Base-by-base conservation (phyloP, 2,329 filamentous ascomycete species). In the Mollisiaceae sp. region DNA sequence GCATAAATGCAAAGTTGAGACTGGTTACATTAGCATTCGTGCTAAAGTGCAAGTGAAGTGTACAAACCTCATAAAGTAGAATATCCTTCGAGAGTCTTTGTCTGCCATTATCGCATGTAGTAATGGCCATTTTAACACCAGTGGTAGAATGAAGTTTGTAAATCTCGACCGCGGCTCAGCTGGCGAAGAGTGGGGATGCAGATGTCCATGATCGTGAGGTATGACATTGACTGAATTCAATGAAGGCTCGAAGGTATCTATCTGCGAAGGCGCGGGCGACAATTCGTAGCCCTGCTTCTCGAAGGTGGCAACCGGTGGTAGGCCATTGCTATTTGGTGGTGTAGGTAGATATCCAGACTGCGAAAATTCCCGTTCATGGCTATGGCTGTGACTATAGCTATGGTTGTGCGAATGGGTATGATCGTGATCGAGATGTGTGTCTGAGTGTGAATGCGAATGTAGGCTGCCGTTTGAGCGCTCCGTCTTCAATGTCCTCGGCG, bases 1-100 rank as follows among this genome's bases (percentile, higher is more conserved):
- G 81, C 95, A 99, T 99, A 78, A 99, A 99, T 8, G 83, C 85
- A 72, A 99, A 93, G 76, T 99, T 99, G 63, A 99, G 85, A 67
- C 93, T 97, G 60, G 14, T 47, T 38, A 2, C 54, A 59, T 74
- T 66, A 74, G 68, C 62, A 57, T 52, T 5, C 12, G 36, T 22
- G 15, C 18, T 32, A 50, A 9, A 8, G 1, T 39, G 52, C 9
- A 20, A n/a, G 22, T 27, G 36, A 39, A 43, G 12, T 14, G 12
- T 20, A 50, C 89, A 75, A 82, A 96, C 91, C 85, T 86, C 88
- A 97, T 97, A 73, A 98, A 99, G 79, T 99, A 99, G 71, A 97
- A 96, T 69, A 99, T 98, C 54, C 94, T 88, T 65, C 95, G 86
- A 18, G 94, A 98, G 77, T 99, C 94, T 73, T 93, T 93, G 75